Evolutionary conservation across 768 basidiomycete species (phyloP).

Genomic region (Lactarius quietus): DNA sequence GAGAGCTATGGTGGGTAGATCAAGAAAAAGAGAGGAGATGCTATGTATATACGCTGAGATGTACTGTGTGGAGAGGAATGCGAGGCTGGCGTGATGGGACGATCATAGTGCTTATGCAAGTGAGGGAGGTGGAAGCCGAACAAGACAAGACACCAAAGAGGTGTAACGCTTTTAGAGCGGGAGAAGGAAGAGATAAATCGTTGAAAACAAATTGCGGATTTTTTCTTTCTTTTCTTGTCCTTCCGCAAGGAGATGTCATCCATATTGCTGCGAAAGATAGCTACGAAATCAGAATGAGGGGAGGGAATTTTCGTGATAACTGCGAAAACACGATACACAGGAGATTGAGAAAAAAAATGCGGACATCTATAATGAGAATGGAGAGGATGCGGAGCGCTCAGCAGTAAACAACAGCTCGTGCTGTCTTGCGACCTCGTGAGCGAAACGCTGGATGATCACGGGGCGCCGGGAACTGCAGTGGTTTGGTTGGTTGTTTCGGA

Average conservation of each 20-base stretch:
- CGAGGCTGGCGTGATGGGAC: slow-evolving; percentile 10
- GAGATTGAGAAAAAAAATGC: slow-evolving; percentile 14
- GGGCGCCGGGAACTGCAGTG: slow-evolving; percentile 5
- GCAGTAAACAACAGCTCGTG: slow-evolving; percentile 33
- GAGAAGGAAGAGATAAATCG: not conserved
- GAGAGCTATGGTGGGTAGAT: slow-evolving; percentile 22
- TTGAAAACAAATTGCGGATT: slow-evolving; percentile 5
- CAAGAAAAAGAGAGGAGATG: slow-evolving; percentile 23
- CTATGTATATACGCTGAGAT: slow-evolving; percentile 28
- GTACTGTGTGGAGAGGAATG: slow-evolving; percentile 19
- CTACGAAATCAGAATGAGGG: slow-evolving; percentile 10
- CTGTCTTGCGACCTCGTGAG: slow-evolving; percentile 43
- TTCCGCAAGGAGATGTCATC: slow-evolving; percentile 17
- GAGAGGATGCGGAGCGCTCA: slow-evolving; percentile 29
- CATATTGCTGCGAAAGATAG: slow-evolving; percentile 6
- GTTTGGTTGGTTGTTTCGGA: slow-evolving; percentile 2
- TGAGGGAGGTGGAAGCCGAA: slow-evolving; percentile 12
- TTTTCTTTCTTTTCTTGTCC: slow-evolving; percentile 20
- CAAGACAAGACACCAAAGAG: slow-evolving; percentile 11
- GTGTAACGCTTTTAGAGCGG: slow-evolving; percentile 9
- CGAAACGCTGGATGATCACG: slow-evolving; percentile 38
- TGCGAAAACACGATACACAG: slow-evolving; percentile 9
- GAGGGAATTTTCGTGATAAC: slow-evolving; percentile 12
- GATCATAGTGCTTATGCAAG: slow-evolving; percentile 24
- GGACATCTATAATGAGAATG: slow-evolving; percentile 16